Evolutionary conservation across 768 basidiomycete genomes (phyloP).

Genomic region (Sporobolomyces phaffii): DNA sequence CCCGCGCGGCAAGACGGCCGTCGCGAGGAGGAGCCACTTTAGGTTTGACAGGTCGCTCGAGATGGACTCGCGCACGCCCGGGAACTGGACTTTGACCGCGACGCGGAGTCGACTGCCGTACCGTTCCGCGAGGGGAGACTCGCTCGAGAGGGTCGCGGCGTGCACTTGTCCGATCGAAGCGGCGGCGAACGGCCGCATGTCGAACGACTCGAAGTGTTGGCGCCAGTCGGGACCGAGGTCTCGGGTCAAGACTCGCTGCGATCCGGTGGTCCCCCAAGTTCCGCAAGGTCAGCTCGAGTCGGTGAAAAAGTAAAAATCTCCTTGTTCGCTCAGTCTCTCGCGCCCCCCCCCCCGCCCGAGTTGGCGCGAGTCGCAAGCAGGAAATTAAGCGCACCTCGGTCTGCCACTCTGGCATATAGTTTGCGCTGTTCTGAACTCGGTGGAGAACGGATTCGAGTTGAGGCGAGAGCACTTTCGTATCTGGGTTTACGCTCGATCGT

Average conservation of each 20-base stretch:
- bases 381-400: constrained; percentile 66
- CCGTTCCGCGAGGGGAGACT: constrained; percentile 49
- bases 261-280: no score
- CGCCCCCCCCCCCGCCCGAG: no score
- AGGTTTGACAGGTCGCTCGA: constrained; percentile 80
- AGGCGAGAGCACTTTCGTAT: constrained; percentile 78
- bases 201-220: constrained; percentile 64
- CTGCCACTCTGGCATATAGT: constrained; percentile 99
- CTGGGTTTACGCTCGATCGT: constrained; percentile 49
- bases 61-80: constrained; percentile 80
- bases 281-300: no score
- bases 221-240: constrained; percentile 73
- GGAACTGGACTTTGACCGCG: constrained; percentile 85
- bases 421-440: constrained; percentile 85
- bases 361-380: no score
- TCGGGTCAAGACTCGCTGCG: constrained; percentile 60
- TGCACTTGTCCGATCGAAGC: constrained; percentile 98
- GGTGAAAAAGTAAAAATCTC: not conserved
- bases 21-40: constrained; percentile 70
- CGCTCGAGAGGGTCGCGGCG: constrained; percentile 57
- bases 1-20: constrained; percentile 74
- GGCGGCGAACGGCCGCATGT: constrained; percentile 82
- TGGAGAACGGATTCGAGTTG: constrained; percentile 84
- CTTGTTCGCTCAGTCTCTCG: no score
- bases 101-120: constrained; percentile 22